Conservation (phyloP, 2,329 filamentous ascomycete species). For the Trichoderma gracile region DNA sequence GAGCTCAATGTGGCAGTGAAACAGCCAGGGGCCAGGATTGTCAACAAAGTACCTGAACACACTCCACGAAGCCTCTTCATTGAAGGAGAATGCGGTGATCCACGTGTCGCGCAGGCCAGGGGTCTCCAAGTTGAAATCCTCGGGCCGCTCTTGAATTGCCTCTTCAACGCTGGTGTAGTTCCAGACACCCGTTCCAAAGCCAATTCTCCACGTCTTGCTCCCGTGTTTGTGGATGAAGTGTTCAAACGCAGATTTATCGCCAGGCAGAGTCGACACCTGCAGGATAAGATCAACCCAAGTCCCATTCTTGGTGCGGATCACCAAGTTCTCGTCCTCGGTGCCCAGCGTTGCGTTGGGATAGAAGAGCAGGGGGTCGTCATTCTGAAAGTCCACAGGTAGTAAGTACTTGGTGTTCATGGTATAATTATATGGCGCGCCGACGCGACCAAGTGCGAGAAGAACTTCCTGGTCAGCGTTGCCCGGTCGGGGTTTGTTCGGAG, state of each 20-base stretch:
- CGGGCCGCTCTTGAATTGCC: conserved; percentile 48
- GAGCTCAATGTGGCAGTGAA: conserved; percentile 59
- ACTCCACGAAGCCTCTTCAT: conserved; percentile 42
- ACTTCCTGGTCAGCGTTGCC: conserved; percentile 48
- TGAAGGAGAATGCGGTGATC: conserved; percentile 22
- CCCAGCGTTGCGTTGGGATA: conserved; percentile 47
- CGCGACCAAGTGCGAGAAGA: conserved; percentile 44
- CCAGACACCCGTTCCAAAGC: conserved; percentile 52
- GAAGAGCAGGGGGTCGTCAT: conserved; percentile 42
- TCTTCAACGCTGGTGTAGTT: conserved; percentile 55
- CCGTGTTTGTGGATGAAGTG: conserved; percentile 67
- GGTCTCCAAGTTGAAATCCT: conserved; percentile 57
- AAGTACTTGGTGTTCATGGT: conserved; percentile 51
- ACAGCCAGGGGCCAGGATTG: conserved; percentile 55
- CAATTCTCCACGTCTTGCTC: conserved; percentile 60
- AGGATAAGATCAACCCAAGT: conserved; percentile 60
- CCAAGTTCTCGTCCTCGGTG: conserved; percentile 45
- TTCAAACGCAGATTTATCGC: conserved; percentile 38
- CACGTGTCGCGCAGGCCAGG: conserved; percentile 45
- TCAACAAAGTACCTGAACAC: conserved; percentile 54
- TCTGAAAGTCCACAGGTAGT: conserved; percentile 39
- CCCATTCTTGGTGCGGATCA: conserved; percentile 48
- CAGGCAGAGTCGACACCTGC: conserved; percentile 43
- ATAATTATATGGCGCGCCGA: conserved; percentile 53
- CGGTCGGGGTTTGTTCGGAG: conserved; percentile 49